These are phyloP conservation scores for Aspergillus pseudoglaucus DNA, from an alignment of 2,329 filamentous ascomycete genomes.

Conservation along the genomic window DNA sequence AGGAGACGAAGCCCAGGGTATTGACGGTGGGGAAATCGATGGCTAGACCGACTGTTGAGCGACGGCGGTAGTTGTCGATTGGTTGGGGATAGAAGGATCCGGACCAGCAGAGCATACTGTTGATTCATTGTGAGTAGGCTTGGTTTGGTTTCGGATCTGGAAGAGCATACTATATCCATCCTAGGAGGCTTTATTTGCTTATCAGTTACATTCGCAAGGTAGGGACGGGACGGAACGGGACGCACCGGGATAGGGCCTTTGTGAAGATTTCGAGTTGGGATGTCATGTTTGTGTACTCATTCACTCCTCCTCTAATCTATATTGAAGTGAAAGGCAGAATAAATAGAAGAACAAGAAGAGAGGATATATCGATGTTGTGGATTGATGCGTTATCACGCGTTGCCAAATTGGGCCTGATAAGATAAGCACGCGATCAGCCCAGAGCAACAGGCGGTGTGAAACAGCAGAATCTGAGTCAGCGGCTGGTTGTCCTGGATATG, in stretches of 20 bases:
- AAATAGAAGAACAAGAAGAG: constrained; percentile 1
- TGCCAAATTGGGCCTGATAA: constrained; percentile 13
- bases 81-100: constrained; percentile 90
- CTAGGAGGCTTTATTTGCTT: constrained; percentile 53
- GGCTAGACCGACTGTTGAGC: constrained; percentile 73
- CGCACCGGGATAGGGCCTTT: constrained; percentile 38
- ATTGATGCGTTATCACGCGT: neutral
- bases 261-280: constrained; percentile 31
- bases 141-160: neutral
- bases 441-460: constrained; percentile 16
- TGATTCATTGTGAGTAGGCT: neutral
- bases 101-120: constrained; percentile 65
- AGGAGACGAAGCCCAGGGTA: constrained; percentile 58
- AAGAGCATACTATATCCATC: constrained; percentile 60
- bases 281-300: constrained; percentile 14
- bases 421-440: constrained; percentile 12
- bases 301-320: neutral
- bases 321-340: neutral
- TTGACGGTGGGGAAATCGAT: constrained; percentile 78
- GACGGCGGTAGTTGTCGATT: constrained; percentile 68
- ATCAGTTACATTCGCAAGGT: constrained; percentile 10
- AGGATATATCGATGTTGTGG: neutral
- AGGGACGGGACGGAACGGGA: constrained; percentile 2
- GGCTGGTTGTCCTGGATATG: constrained; percentile 35
- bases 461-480: constrained; percentile 17